These are phyloP conservation scores for Drosera spatulata DNA, from an alignment of 179 eudicot species.

Conservation along the genomic window DNA sequence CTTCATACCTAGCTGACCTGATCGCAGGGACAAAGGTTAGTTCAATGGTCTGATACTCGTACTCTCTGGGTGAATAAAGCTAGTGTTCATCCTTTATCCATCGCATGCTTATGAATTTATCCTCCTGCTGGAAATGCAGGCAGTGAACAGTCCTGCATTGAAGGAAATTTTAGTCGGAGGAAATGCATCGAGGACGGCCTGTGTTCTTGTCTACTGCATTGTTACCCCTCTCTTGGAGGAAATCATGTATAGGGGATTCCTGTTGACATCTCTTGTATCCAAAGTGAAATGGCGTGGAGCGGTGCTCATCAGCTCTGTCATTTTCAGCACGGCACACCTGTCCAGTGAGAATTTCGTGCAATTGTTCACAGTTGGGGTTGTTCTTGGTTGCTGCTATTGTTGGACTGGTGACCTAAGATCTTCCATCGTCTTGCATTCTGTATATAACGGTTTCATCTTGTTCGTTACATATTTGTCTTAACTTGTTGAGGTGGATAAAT, in stretches of 20 bases:
- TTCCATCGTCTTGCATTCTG: constrained; percentile 54
- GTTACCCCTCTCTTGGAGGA: constrained; percentile 76
- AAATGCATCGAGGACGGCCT: constrained; percentile 26
- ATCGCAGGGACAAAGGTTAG: constrained; percentile 46
- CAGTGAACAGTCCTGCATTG: constrained; percentile 42
- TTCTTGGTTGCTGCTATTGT: constrained; percentile 73
- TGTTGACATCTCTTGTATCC: constrained; percentile 49
- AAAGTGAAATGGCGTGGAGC: constrained; percentile 64
- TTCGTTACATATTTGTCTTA: constrained; percentile 13
- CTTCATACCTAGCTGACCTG: constrained; percentile 49
- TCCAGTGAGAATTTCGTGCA: constrained; percentile 62
- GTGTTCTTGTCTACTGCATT: constrained; percentile 53
- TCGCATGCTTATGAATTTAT: not conserved
- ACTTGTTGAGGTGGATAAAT: not conserved
- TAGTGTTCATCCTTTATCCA: too few species aligned
- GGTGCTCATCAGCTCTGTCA: constrained; percentile 51
- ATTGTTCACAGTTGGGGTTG: constrained; percentile 40
- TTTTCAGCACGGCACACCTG: constrained; percentile 71
- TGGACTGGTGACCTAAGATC: constrained; percentile 69
- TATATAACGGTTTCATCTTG: constrained; percentile 67
- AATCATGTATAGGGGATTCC: constrained; percentile 61
- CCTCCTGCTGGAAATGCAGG: constrained; percentile 17
- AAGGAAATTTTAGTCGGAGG: constrained; percentile 59
- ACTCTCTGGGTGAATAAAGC: too few species aligned
- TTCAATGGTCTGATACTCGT: constrained; percentile 2